Percentiles rank a stretch among this genome's conserved stretches.
phyloP scores from a whole-genome alignment of 1,139 yeast genomes.

The Suhomyces panamericanus region DNA sequence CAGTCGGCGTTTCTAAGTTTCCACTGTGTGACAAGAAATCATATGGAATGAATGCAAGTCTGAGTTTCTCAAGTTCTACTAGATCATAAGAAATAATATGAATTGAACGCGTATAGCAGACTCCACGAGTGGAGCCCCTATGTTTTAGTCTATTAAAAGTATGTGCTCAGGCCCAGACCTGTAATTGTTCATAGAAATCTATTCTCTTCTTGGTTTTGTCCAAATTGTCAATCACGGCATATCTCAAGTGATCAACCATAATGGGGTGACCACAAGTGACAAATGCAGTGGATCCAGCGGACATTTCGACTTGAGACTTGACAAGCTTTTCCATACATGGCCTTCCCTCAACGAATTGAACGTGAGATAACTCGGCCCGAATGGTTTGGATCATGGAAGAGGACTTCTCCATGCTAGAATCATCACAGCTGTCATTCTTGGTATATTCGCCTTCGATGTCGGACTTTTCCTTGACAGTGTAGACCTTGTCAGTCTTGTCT shows the following conservation, averaged over 20 bases:
- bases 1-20: too few relatives aligned
- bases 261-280: constrained; percentile 55
- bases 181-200: constrained; percentile 49
- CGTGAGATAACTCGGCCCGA: constrained; percentile 23
- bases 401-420: neutral
- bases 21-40: too few relatives aligned
- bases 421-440: constrained; percentile 2
- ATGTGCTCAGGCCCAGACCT: constrained; percentile 34
- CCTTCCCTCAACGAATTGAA: constrained; percentile 35
- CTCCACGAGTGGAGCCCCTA: too few relatives aligned
- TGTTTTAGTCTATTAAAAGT: neutral
- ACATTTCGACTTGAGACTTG: constrained; percentile 26
- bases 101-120: neutral
- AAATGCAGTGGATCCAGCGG: constrained; percentile 41
- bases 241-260: constrained; percentile 53
- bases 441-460: constrained; percentile 4
- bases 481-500: constrained; percentile 10
- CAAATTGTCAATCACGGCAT: constrained; percentile 30
- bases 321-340: constrained; percentile 33
- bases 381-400: constrained; percentile 13
- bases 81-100: too few relatives aligned
- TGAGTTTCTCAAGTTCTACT: too few relatives aligned
- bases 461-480: constrained; percentile 12
- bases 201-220: constrained; percentile 35
- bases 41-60: neutral